Evolutionary conservation across 495 filamentous ascomycete genomes (phyloP).

Genomic region (Penicillium malachiteum): DNA sequence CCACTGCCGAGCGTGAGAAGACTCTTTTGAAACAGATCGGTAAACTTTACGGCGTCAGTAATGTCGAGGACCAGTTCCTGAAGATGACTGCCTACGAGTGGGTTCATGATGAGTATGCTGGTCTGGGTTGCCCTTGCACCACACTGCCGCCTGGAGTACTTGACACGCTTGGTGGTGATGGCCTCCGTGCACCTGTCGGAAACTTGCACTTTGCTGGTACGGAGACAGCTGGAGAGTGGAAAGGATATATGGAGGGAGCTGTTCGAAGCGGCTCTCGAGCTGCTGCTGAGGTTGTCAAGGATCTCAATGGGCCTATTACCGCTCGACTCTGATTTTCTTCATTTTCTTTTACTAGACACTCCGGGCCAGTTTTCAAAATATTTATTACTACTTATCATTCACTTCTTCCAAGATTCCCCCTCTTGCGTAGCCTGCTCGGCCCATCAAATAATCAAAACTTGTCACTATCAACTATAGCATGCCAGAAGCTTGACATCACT

Average conservation of each 20-base stretch:
- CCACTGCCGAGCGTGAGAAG: constrained; percentile 11
- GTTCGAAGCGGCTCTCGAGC: constrained; percentile 36
- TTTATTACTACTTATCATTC: too few species aligned
- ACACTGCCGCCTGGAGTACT: constrained; percentile 25
- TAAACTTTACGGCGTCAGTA: background rate
- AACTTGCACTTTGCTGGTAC: constrained; percentile 51
- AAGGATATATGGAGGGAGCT: constrained; percentile 53
- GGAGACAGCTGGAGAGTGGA: constrained; percentile 44
- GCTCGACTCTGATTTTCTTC: background rate
- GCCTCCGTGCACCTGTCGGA: constrained; percentile 21
- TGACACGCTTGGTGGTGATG: constrained; percentile 16
- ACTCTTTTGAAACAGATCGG: constrained; percentile 11
- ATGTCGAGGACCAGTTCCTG: constrained; percentile 7
- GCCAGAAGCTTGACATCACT: too few species aligned
- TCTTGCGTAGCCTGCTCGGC: too few species aligned
- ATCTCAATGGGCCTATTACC: background rate
- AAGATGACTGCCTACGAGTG: constrained; percentile 28
- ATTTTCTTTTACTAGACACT: too few species aligned
- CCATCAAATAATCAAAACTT: too few species aligned
- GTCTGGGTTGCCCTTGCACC: constrained; percentile 26
- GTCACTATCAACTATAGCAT: too few species aligned
- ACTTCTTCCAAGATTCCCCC: too few species aligned
- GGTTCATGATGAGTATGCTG: constrained; percentile 22
- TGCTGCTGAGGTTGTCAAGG: constrained; percentile 33
- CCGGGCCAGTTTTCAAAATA: too few species aligned